Evolutionary conservation across 2,329 filamentous ascomycete genomes (phyloP).

Genomic region (Exophiala mesophila): DNA sequence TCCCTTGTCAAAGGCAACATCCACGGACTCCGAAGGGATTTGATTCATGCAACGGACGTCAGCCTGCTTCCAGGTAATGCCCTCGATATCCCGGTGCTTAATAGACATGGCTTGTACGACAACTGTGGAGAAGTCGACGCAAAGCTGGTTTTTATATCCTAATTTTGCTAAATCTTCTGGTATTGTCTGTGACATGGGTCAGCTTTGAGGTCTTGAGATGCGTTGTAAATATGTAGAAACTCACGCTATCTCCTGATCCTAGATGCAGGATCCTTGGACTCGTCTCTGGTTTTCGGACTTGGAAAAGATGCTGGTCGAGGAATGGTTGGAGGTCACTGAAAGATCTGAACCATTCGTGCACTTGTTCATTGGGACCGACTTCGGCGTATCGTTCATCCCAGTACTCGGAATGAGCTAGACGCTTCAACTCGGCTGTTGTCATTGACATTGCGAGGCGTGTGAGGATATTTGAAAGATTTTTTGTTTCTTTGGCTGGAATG

Average conservation of each 20-base stretch:
- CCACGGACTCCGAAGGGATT: constrained; percentile 40
- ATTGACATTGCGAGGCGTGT: too few relatives aligned
- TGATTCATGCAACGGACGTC: constrained; percentile 50
- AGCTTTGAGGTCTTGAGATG: neutral
- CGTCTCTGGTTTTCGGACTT: constrained; percentile 13
- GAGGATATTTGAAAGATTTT: neutral
- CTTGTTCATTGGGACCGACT: constrained; percentile 17
- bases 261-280: constrained; percentile 17
- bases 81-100: constrained; percentile 36
- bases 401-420: constrained; percentile 21
- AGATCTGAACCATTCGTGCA: constrained; percentile 24
- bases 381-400: constrained; percentile 23
- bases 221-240: neutral
- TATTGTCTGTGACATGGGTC: constrained; percentile 40
- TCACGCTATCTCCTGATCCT: constrained; percentile 7
- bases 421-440: constrained; percentile 16
- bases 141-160: constrained; percentile 51
- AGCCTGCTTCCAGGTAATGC: constrained; percentile 47
- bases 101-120: constrained; percentile 51
- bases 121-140: constrained; percentile 53
- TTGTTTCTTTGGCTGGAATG: too few relatives aligned
- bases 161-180: constrained; percentile 44
- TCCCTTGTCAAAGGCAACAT: constrained; percentile 55
- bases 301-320: constrained; percentile 19
- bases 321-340: constrained; percentile 20